Evolutionary conservation across 2,329 filamentous ascomycete genomes (phyloP).

Genomic region (Colletotrichum lini): DNA sequence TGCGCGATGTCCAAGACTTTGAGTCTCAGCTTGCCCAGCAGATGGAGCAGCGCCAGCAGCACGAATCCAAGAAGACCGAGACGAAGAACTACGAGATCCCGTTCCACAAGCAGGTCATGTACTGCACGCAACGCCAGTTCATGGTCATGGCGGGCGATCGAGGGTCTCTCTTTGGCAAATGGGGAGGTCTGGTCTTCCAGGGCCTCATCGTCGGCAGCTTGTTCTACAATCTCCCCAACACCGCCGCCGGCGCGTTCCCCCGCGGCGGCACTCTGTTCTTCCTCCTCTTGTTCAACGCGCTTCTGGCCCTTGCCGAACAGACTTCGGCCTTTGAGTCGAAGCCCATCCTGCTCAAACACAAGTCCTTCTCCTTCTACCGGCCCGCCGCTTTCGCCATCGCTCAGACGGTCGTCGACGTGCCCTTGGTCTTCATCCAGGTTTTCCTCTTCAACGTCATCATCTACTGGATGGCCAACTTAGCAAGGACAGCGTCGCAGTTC

Average conservation of each 20-base stretch:
- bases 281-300: constrained; percentile 73
- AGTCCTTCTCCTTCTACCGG: constrained; percentile 78
- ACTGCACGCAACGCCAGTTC: constrained; percentile 57
- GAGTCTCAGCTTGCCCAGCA: constrained; percentile 65
- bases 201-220: constrained; percentile 52
- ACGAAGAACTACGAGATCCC: constrained; percentile 68
- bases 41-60: constrained; percentile 55
- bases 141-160: constrained; percentile 53
- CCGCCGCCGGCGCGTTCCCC: constrained; percentile 67
- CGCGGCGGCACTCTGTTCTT: constrained; percentile 75
- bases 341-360: constrained; percentile 79
- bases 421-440: constrained; percentile 71
- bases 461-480: constrained; percentile 72
- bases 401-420: constrained; percentile 59
- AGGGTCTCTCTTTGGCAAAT: constrained; percentile 52
- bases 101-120: constrained; percentile 64
- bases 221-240: constrained; percentile 50
- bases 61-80: constrained; percentile 53
- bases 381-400: constrained; percentile 69
- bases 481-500: constrained; percentile 71
- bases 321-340: constrained; percentile 73
- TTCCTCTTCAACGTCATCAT: constrained; percentile 72
- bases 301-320: constrained; percentile 73
- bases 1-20: constrained; percentile 67
- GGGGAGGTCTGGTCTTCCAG: constrained; percentile 52